Evolutionary conservation across 345 rosid genomes (phyloP).

Genomic region (Murraya koenigii): DNA sequence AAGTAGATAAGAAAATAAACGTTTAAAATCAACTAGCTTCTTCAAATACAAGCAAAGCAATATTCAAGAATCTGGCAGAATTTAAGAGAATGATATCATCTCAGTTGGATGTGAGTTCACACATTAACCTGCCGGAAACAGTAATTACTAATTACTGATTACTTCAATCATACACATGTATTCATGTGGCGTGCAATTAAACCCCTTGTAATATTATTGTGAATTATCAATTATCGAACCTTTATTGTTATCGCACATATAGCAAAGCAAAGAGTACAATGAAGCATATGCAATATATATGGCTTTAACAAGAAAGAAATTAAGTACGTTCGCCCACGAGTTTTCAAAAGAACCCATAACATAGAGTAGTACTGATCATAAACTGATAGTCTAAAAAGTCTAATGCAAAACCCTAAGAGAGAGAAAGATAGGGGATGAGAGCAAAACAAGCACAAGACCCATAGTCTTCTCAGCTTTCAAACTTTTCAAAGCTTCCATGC

Average conservation of each 20-base stretch:
- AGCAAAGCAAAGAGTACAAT: neutral
- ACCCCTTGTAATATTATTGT: neutral
- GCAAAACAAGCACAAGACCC: neutral
- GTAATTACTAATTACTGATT: neutral
- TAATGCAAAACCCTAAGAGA: conserved; percentile 12
- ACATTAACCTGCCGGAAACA: neutral
- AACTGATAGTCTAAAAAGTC: neutral
- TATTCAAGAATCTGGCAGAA: conserved; percentile 15
- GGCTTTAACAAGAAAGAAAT: neutral
- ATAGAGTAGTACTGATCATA: neutral
- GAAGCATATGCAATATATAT: conserved; percentile 8
- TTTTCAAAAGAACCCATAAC: conserved; percentile 4
- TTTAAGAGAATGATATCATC: conserved; percentile 21
- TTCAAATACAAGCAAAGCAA: conserved; percentile 17
- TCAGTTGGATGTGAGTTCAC: neutral
- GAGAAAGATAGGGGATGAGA: conserved; percentile 4
- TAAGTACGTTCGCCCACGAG: conserved; percentile 11
- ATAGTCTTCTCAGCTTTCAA: conserved; percentile 3
- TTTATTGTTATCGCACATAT: neutral
- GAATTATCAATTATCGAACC: neutral
- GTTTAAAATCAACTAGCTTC: neutral
- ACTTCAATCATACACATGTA: neutral
- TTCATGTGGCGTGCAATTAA: conserved; percentile 9
- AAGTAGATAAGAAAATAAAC: neutral
- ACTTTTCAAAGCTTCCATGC: neutral